Evolutionary conservation across 805 yeast species (phyloP), one percentile per base, ranked within the genome.

Genomic region (Kodamaea restingae): DNA sequence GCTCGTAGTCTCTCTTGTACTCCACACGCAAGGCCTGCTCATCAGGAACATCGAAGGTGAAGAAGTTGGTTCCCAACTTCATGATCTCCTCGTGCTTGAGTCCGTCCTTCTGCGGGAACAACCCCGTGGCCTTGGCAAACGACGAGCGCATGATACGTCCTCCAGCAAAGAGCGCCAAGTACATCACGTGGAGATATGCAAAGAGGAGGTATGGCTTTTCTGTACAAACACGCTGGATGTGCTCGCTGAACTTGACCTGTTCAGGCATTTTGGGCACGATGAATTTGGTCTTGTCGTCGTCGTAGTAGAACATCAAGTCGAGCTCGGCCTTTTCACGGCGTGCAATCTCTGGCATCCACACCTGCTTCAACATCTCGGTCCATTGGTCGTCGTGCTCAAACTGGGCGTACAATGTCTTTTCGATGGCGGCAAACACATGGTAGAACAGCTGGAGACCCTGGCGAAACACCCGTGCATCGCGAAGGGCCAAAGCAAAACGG

Each of bases 171-270:
- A 86, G 71, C 0, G 93, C 95, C 54, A 86, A 64, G 61, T 86
- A 86, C 78, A 86, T 73, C 35, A 84, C 93, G 56, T 86, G 95
- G 66, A 87, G 77, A 59, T 86, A 86, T 4, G 95, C 93, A 34
- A 86, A 66, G 26, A 86, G 60, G 15, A 84, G 60, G 49, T 83
- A 76, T 6, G 95, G 95, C 52, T 81, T 80, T 32, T 73, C 79
- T 31, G 54, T 54, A 25, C 83, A 73, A 7, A 70, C 71, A 35
- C 62, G 56, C 27, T 67, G 61, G 40, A 86, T 83, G 55, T 82
- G 88, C 27, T 80, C 58, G 21, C 71, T 72, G 51, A 81, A 84
- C 26, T 65, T 77, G 31, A 78, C 76, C 58, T 85, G 88, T 44
- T 73, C 73, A 1, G 76, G 66, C 63, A 81, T 66, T 17, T 78